Base-by-base conservation (phyloP, 768 basidiomycete species). In the Pleurotus cornucopiae region DNA sequence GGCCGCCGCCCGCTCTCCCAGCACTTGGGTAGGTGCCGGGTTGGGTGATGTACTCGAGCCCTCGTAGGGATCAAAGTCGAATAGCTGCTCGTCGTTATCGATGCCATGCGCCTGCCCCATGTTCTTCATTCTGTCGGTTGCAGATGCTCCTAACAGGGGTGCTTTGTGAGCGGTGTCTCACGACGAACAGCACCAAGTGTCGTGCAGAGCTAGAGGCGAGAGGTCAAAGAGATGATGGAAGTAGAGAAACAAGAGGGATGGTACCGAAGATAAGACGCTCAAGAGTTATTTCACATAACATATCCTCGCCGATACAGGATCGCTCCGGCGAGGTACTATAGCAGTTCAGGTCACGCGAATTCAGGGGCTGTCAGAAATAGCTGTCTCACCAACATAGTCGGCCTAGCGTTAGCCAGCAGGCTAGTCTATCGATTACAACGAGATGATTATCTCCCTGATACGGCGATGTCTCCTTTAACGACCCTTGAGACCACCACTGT, bases 41-140 rank as follows among this genome's bases (percentile, higher is more conserved):
- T 12, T 6, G 12, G 55, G 13, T 16, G 55, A 59, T n/a, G 56
- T 21, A 21, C 54, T n/a, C 44, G 63, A 41, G 25, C 54, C 63
- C 62, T 82, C 77, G 71, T 70, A 76, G 53, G 75, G 65, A 63
- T 80, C 80, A 62, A 81, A 80, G 55, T 75, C 72, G 65, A 81
- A 80, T 64, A 84, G 61, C 45, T 73, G 63, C 60, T 76, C 75
- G 54, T 78, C 74, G 75, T 78, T 79, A 81, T 84, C 80, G 78
- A 73, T 74, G 64, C 67, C 72, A 78, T 76, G 67, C 62, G 66
- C 62, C 59, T 58, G 55, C 62, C 64, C 58, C 68, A 71, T 70
- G 70, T 20, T 52, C 23, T 14, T 9, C n/a, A 26, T 49, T 14
- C 14, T 26, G 37, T 66, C 65, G 66, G 66, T 67, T 65, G 59